A percentile compares a stretch with the other conserved stretches of the same genome.
Evolutionary conservation across 2,329 filamentous ascomycete genomes (phyloP).

Genomic region (Gyromitra esculenta): DNA sequence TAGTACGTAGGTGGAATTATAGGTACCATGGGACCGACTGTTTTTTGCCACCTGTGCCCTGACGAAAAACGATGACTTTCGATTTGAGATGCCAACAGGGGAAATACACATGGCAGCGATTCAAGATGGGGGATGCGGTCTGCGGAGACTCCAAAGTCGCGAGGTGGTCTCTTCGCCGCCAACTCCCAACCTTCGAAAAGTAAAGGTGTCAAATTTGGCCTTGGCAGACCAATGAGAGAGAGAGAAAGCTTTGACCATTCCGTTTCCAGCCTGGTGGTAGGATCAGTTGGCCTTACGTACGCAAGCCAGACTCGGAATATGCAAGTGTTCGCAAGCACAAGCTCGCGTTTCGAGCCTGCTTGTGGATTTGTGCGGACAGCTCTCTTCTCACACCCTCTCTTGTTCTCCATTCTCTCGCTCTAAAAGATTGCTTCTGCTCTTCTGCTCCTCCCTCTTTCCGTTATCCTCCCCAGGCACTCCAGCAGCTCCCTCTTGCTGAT

Average conservation of each 20-base stretch:
- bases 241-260: constrained; percentile 10
- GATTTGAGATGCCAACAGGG: constrained; percentile 13
- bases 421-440: neutral
- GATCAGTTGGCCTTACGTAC: constrained; percentile 35
- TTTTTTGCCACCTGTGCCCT: neutral
- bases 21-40: too few relatives aligned
- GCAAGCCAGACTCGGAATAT: constrained; percentile 27
- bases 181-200: constrained; percentile 28
- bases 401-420: constrained; percentile 21
- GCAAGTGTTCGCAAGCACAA: constrained; percentile 27
- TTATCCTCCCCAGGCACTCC: constrained; percentile 6
- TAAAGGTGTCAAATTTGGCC: constrained; percentile 52
- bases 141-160: neutral
- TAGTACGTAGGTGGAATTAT: neutral
- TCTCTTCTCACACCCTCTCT: constrained; percentile 15
- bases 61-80: neutral
- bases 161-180: constrained; percentile 36
- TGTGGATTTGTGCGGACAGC: constrained; percentile 30
- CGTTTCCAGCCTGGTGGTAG: constrained; percentile 4
- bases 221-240: constrained; percentile 44
- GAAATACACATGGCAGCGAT: neutral
- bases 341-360: constrained; percentile 1
- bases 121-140: constrained; percentile 1
- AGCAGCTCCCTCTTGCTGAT: constrained; percentile 22
- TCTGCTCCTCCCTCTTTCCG: neutral